These are phyloP conservation scores for Suillus spraguei DNA, from an alignment of 768 basidiomycete species.

Conservation along the genomic window DNA sequence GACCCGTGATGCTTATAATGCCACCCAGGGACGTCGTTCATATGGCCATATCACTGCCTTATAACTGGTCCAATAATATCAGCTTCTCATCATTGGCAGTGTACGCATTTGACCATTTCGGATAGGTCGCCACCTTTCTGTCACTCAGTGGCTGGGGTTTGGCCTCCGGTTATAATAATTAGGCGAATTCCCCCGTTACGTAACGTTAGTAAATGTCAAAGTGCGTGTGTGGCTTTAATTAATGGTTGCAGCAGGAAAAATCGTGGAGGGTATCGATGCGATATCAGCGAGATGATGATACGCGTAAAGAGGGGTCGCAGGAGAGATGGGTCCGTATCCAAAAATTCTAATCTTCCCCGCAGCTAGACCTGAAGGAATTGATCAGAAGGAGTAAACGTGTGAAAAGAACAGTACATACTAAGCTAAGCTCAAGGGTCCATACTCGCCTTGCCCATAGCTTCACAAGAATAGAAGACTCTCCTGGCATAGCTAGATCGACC, in stretches of 20 bases:
- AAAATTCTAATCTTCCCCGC: neutral
- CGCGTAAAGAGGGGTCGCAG: conserved; percentile 4
- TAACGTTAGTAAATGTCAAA: conserved; percentile 9
- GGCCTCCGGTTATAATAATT: neutral
- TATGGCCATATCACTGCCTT: neutral
- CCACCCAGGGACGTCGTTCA: neutral
- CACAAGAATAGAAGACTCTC: conserved; percentile 55
- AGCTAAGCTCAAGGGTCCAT: conserved; percentile 96
- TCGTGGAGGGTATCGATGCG: conserved; percentile 11
- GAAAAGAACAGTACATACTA: conserved; percentile 52
- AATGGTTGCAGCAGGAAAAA: conserved; percentile 10
- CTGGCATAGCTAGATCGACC: conserved; percentile 71
- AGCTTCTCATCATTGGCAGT: neutral
- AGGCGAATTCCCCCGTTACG: neutral
- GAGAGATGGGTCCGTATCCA: neutral
- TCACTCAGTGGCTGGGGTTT: neutral
- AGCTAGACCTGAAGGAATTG: conserved; percentile 1
- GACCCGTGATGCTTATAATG: neutral
- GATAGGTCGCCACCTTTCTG: neutral
- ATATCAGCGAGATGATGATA: conserved; percentile 8
- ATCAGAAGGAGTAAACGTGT: neutral
- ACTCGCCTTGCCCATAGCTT: conserved; percentile 98
- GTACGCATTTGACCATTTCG: neutral
- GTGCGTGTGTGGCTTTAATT: conserved; percentile 12
- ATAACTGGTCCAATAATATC: neutral